These are phyloP conservation scores for Colletotrichum musicola DNA, from an alignment of 2,329 filamentous ascomycete genomes.

Conservation along the genomic window DNA sequence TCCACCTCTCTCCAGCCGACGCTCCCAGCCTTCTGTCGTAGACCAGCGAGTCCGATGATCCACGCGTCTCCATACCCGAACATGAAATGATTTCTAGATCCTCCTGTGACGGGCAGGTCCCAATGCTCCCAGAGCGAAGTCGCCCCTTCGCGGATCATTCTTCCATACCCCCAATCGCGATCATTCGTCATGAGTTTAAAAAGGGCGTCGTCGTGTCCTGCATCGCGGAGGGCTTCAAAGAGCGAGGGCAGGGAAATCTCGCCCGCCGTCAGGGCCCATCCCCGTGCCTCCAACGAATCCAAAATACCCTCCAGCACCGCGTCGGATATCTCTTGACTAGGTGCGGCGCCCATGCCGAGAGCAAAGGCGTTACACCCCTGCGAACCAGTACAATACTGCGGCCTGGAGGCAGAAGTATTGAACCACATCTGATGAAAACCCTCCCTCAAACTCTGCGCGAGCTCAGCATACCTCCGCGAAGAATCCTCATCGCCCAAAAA, in stretches of 20 bases:
- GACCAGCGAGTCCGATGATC: conserved; percentile 28
- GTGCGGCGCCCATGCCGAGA: conserved; percentile 18
- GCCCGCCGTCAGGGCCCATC: conserved; percentile 19
- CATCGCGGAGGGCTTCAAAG: conserved; percentile 16
- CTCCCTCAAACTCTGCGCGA: conserved; percentile 1
- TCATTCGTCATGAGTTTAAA: conserved; percentile 28
- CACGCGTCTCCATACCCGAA: conserved; percentile 27
- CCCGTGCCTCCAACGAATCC: not conserved
- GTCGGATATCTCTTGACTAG: not conserved
- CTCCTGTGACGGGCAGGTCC: conserved; percentile 28
- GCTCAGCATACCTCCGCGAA: conserved; percentile 8
- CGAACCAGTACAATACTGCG: conserved; percentile 20
- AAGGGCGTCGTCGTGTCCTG: conserved; percentile 20
- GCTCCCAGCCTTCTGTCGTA: not conserved
- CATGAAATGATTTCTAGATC: conserved; percentile 39
- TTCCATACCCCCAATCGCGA: conserved; percentile 22
- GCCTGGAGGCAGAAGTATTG: not conserved
- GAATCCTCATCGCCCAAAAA: conserved; percentile 21
- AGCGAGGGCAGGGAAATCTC: conserved; percentile 36
- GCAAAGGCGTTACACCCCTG: conserved; percentile 35
- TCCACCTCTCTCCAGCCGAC: conserved; percentile 28
- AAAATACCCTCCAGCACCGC: conserved; percentile 18
- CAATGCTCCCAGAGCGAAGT: conserved; percentile 39
- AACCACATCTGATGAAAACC: conserved; percentile 33
- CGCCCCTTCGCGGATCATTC: conserved; percentile 23